Percentiles rank a stretch among this genome's conserved stretches.
Conservation (phyloP, 2,329 filamentous ascomycete genomes). For the Nakataea oryzae region DNA sequence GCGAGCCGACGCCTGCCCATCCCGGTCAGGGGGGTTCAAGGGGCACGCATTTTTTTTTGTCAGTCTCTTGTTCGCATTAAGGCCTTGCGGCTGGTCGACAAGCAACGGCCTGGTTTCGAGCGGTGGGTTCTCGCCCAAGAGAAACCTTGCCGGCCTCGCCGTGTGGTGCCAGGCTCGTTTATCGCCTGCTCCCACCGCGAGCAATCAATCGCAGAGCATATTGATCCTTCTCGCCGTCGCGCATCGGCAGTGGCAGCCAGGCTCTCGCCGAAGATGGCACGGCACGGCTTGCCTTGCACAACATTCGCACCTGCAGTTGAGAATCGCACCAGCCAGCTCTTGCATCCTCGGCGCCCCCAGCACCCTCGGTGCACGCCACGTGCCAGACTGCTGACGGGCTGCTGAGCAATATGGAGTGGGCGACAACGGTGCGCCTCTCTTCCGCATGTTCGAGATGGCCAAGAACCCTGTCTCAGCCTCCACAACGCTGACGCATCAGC, state of each 20-base stretch:
- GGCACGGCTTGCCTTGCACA: background rate
- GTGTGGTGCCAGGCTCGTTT: too few species aligned
- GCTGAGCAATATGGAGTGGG: background rate
- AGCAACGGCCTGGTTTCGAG: background rate
- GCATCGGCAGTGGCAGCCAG: background rate
- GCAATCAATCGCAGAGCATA: too few species aligned
- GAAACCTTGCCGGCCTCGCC: too few species aligned
- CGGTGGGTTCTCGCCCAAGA: too few species aligned
- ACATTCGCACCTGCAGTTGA: background rate
- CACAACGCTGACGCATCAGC: conserved; percentile 5
- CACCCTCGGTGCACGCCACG: too few species aligned
- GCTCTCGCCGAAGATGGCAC: background rate
- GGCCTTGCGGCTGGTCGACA: background rate
- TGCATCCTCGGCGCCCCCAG: too few species aligned
- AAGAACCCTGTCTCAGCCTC: background rate
- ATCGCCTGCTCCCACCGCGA: too few species aligned
- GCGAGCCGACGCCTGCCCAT: background rate
- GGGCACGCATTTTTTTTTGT: too few species aligned
- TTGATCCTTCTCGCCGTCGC: background rate
- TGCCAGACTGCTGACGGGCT: background rate
- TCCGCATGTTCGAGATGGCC: background rate
- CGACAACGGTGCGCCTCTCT: background rate
- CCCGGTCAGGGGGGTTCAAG: too few species aligned
- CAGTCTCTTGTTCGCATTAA: too few species aligned
- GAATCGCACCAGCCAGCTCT: background rate